Base-by-base conservation (phyloP, 805 yeast genomes). In the Kregervanrija pseudodelftensis region DNA sequence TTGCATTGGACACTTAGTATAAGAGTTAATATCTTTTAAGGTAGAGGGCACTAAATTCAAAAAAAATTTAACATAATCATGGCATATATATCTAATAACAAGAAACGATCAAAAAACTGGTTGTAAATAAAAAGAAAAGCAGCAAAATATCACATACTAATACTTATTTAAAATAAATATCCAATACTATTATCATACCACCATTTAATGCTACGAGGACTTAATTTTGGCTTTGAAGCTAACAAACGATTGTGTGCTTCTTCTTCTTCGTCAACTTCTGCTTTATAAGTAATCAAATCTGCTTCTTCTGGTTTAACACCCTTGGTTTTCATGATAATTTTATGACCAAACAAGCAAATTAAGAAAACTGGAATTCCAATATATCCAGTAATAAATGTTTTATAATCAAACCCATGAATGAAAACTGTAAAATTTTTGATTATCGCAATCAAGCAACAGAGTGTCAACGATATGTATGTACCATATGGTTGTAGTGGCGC, bases 401-500 rank as follows among this genome's bases (percentile, higher is more conserved):
- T 76, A 65, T 79, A 80, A 50, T 76, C 74, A 60, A 84, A 80
- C 2, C 52, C 52, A 12, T 61, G 65, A 52, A 85, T 67, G 68
- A 85, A 85, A 3, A 78, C 89, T 1, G 87, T 79, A 61, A 82
- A 83, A 54, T 82, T 82, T 65, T 85, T 85, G 59, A 80, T 76
- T 39, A 85, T 54, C 9, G 81, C 71, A 48, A 85, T 69, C 42
- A 83, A 44, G 42, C 65, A 46, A 61, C 85, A 79, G 50, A 79
- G 58, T 34, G 59, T 54, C 42, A 85, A 62, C 1, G 88, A 78
- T 53, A 79, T 48, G 55, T 71, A 82, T 2, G 85, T 67, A 41
- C 82, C 86, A 56, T 72, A 83, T 48, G 87, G 87, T 64, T 79
- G 85, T 45, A 76, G 70, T 38, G 86, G 88, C 12, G 89, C 83